Evolutionary conservation across 2,329 filamentous ascomycete genomes (phyloP).

Genomic region (Hypocrella siamensis): DNA sequence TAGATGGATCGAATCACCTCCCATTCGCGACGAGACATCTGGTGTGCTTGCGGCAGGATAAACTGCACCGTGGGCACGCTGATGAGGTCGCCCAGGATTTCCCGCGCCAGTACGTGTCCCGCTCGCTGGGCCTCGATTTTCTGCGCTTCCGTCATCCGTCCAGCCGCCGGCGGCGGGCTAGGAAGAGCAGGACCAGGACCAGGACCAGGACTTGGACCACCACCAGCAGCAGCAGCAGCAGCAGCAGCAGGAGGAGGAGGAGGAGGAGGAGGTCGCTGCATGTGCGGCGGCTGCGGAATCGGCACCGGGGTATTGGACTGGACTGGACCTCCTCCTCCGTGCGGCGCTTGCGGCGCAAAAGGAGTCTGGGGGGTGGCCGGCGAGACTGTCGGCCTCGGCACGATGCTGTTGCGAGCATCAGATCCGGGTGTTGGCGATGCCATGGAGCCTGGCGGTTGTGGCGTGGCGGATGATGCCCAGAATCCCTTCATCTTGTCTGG

Average conservation of each 20-base stretch:
- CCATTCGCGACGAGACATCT: slow-evolving; percentile 59
- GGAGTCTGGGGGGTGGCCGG: slow-evolving; percentile 29
- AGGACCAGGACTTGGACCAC: no score
- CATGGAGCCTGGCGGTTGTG: slow-evolving; percentile 6
- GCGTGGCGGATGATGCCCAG: slow-evolving; percentile 7
- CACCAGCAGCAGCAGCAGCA: slow-evolving; percentile 4
- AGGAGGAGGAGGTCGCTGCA: slow-evolving; percentile 5
- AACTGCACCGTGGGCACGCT: slow-evolving; percentile 52
- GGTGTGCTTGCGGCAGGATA: slow-evolving; percentile 50
- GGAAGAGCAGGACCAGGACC: neutral
- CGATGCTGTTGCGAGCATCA: slow-evolving; percentile 26
- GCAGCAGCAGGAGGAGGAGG: slow-evolving; percentile 2
- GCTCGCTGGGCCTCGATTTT: slow-evolving; percentile 27
- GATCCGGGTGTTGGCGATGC: slow-evolving; percentile 18
- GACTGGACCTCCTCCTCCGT: slow-evolving; percentile 10
- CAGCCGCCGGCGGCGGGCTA: slow-evolving; percentile 3
- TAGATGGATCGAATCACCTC: slow-evolving; percentile 55
- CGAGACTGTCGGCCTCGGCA: slow-evolving; percentile 36
- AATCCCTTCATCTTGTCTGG: slow-evolving; percentile 17
- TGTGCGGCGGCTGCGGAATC: slow-evolving; percentile 17
- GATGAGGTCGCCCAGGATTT: slow-evolving; percentile 48
- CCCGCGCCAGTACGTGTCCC: slow-evolving; percentile 41
- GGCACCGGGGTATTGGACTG: slow-evolving; percentile 20
- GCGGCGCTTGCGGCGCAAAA: slow-evolving; percentile 6
- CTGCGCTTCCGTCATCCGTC: slow-evolving; percentile 15